Evolutionary conservation across 1,284 basidiomycete species (phyloP), one percentile per base, ranked within the genome.

Genomic region (Fomitopsis schrenkii): DNA sequence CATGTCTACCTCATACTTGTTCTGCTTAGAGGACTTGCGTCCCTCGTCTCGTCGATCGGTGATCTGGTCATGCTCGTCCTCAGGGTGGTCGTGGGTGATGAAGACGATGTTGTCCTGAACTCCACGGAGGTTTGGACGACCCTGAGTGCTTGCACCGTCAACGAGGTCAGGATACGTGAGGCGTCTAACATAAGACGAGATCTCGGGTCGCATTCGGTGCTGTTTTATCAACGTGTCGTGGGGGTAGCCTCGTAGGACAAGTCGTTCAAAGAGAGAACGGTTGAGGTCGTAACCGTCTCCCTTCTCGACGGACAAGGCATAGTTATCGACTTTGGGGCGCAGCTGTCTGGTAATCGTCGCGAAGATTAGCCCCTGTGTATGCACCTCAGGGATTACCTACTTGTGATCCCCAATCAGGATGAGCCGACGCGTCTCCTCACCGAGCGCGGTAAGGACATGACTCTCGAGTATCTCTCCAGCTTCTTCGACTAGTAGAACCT

Each of bases 181-280:
- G 10, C 75, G 66, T 19, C 87, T 79, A 38, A 89, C 76, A 38
- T 88, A 75, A 0, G 76, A 64, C 5, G 87, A 86, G 12, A 89
- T 88, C 65, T 89, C 87, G 0, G 87, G 87, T 0, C 87, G 76
- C 87, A 89, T 89, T 6, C 87, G 81, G 66, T 89, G 87, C 62
- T 89, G 87, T 50, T 78, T 69, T 2, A 68, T 68, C n/a, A 89
- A 75, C 0, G 79, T 84, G 59, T 75, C 65, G 65, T 89, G 87
- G 3, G 87, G 87, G 63, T 84, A 89, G 0, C 78, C 80, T 64
- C 80, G 80, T 6, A 83, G 67, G n/a, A 88, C 83, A 5, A 88
- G 79, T 4, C 87, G 82, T 64, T 89, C 87, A 65, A 89, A 89
- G 3, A 89, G 75, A 0, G 85, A 87, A 44, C 77, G 71, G 62